These are phyloP conservation scores for Candida krabiensis DNA, from an alignment of 805 yeast genomes.

Conservation along the genomic window DNA sequence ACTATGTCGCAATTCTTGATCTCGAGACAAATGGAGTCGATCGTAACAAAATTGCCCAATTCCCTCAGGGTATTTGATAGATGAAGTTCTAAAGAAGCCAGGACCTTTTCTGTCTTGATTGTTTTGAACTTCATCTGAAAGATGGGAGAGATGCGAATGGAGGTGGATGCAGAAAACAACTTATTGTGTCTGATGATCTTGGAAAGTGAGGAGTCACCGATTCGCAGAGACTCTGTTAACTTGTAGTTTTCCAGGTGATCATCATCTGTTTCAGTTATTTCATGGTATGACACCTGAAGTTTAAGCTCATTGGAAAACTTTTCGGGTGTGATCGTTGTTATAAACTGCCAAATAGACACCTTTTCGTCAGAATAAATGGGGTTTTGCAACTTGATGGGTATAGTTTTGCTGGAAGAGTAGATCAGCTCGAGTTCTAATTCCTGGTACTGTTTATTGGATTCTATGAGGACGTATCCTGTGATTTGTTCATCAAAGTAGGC, in stretches of 20 bases:
- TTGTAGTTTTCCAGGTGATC: slow-evolving; percentile 12
- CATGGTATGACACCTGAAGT: slow-evolving; percentile 19
- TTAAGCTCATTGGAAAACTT: slow-evolving; percentile 15
- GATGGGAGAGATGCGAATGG: slow-evolving; percentile 23
- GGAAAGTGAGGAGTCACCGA: slow-evolving; percentile 13
- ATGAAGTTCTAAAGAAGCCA: slow-evolving; percentile 27
- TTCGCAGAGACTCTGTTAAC: slow-evolving; percentile 7
- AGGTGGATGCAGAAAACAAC: slow-evolving; percentile 6
- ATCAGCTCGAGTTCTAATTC: slow-evolving; percentile 11
- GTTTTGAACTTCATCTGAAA: slow-evolving; percentile 30
- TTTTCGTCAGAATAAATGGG: slow-evolving; percentile 6
- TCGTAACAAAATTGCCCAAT: slow-evolving; percentile 6
- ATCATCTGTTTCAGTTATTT: slow-evolving; percentile 6
- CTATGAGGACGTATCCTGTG: slow-evolving; percentile 11
- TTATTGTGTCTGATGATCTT: slow-evolving; percentile 7
- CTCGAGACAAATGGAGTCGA: slow-evolving; percentile 18
- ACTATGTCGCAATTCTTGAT: slow-evolving; percentile 26
- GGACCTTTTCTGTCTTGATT: slow-evolving; percentile 24
- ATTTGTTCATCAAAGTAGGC: slow-evolving; percentile 20
- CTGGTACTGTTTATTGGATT: neutral
- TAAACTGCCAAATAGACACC: slow-evolving; percentile 17
- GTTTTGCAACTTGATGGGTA: neutral
- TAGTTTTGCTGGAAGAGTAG: slow-evolving; percentile 11
- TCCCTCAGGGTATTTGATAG: slow-evolving; percentile 19
- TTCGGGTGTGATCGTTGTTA: slow-evolving; percentile 19